Percentiles rank a stretch among this genome's conserved stretches.
Evolutionary conservation across 192 early-diverging fungal species (phyloP).

Genomic region (Funneliformis geosporum): DNA sequence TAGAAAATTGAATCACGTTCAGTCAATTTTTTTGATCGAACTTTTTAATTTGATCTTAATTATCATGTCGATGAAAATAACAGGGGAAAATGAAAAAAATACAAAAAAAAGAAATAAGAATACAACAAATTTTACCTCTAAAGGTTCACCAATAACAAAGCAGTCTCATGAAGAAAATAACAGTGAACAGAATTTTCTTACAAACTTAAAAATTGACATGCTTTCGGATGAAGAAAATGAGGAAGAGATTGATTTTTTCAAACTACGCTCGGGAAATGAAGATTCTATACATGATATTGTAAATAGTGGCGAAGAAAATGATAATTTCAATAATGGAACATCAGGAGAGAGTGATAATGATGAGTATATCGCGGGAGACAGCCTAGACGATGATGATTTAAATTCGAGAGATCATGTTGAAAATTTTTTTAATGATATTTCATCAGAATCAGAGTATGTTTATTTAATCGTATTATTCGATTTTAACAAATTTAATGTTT

Average conservation of each 20-base stretch:
- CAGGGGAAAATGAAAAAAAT: no score
- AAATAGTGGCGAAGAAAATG: neutral
- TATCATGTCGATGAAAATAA: no score
- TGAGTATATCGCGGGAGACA: constrained; percentile 47
- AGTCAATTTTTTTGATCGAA: no score
- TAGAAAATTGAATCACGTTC: no score
- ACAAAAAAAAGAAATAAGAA: no score
- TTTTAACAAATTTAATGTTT: constrained; percentile 36
- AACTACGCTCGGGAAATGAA: constrained; percentile 43
- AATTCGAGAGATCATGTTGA: constrained; percentile 57
- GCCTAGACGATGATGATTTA: constrained; percentile 49
- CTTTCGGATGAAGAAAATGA: constrained; percentile 54
- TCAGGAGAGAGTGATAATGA: constrained; percentile 35
- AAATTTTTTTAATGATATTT: constrained; percentile 45
- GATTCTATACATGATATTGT: neutral
- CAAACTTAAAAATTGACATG: constrained; percentile 52
- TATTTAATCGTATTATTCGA: constrained; percentile 37
- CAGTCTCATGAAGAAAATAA: constrained; percentile 39
- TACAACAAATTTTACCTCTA: no score
- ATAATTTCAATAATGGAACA: neutral
- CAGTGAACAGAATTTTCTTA: constrained; percentile 53
- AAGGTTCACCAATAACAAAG: neutral
- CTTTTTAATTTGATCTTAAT: no score
- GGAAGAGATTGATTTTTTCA: constrained; percentile 45
- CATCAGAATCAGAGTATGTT: constrained; percentile 30